Evolutionary conservation across 75 land plant species (phyloP).

Genomic region (Larix kaempferi): DNA sequence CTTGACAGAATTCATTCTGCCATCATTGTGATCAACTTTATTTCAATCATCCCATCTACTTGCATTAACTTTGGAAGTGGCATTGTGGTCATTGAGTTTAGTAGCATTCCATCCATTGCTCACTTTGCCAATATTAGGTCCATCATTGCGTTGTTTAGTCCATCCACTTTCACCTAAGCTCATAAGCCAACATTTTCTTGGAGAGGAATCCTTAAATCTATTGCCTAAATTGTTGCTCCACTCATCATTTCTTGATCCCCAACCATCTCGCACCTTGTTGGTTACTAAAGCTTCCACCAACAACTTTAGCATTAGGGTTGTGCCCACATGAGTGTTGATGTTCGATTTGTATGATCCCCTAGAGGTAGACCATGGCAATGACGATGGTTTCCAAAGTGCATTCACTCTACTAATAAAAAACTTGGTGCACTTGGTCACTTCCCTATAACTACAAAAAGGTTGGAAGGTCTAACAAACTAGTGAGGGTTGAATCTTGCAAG

Average conservation of each 20-base stretch:
- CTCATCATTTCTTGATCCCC: slow-evolving; percentile 19
- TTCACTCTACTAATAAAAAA: no score
- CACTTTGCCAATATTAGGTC: neutral
- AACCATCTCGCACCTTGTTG: neutral
- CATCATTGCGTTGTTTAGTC: neutral
- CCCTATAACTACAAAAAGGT: no score
- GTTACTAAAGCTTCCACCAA: slow-evolving; percentile 6
- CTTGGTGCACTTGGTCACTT: no score
- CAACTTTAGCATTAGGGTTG: slow-evolving; percentile 11
- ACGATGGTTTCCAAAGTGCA: no score
- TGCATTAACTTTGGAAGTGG: neutral
- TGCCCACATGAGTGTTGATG: slow-evolving; percentile 26
- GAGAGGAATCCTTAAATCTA: slow-evolving; percentile 44
- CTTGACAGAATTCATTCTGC: neutral
- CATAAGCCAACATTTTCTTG: slow-evolving; percentile 28
- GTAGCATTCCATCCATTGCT: neutral
- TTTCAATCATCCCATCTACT: neutral
- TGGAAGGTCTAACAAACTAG: no score
- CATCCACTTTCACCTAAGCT: slow-evolving; percentile 28
- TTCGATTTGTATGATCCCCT: neutral
- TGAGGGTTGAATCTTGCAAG: no score
- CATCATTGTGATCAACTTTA: neutral
- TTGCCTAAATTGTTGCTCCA: slow-evolving; percentile 34
- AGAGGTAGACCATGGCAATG: no score
- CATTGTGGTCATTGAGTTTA: neutral